Conservation (phyloP, 2,329 filamentous ascomycete genomes). For the Colletotrichum lentis region DNA sequence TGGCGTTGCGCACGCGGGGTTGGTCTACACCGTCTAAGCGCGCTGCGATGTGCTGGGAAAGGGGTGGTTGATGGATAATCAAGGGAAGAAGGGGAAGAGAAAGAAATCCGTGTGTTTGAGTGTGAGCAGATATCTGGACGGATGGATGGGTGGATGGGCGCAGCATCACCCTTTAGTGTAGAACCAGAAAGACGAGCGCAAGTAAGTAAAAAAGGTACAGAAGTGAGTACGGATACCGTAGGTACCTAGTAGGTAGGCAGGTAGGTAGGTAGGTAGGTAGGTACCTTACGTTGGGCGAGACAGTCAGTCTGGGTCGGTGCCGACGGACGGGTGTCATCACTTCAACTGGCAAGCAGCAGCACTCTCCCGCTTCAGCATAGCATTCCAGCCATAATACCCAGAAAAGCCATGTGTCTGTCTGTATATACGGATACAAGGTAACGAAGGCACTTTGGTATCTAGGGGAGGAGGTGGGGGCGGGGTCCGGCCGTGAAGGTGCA, state of each 20-base stretch:
- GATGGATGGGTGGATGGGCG: conserved; percentile 14
- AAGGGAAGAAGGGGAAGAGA: background rate
- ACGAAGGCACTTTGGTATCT: background rate
- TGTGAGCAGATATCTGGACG: background rate
- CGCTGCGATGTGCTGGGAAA: background rate
- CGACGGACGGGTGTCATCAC: background rate
- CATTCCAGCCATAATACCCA: too few species aligned
- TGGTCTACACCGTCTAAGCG: conserved; percentile 25
- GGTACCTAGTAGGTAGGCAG: background rate
- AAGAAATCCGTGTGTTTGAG: background rate
- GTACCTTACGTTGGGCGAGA: background rate
- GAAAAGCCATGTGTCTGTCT: too few species aligned
- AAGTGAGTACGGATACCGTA: background rate
- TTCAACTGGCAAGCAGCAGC: background rate
- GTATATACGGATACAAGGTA: too few species aligned
- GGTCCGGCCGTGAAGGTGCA: conserved; percentile 8
- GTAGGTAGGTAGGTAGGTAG: background rate
- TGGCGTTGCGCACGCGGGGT: conserved; percentile 24
- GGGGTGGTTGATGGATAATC: background rate
- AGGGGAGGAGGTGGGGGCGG: conserved; percentile 13
- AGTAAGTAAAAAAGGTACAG: conserved; percentile 3
- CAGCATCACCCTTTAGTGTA: conserved; percentile 13
- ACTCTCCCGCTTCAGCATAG: too few species aligned
- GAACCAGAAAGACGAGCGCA: conserved; percentile 18
- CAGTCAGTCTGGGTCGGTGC: background rate